A percentile compares a stretch with the other conserved stretches of the same genome.
Evolutionary conservation across 2,329 filamentous ascomycete species (phyloP).

Genomic region (Cordyceps farinosa): DNA sequence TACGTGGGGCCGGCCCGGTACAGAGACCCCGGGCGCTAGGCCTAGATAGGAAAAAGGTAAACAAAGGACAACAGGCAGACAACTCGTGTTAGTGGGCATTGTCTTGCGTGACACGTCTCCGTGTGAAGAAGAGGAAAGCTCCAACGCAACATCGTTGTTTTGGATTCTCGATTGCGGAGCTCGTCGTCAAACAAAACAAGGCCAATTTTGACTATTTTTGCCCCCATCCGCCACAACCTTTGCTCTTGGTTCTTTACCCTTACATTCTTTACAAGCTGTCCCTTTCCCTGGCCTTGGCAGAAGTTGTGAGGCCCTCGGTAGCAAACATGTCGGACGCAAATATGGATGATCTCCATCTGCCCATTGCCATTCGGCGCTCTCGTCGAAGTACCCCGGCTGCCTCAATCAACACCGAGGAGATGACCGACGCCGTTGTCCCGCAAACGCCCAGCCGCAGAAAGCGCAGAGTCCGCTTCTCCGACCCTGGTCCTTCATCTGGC

Average conservation of each 20-base stretch:
- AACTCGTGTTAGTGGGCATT: conserved; percentile 14
- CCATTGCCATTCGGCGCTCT: conserved; percentile 53
- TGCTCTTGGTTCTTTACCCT: not conserved
- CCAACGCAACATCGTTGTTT: conserved; percentile 12
- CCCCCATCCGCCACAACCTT: not conserved
- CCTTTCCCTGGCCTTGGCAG: not conserved
- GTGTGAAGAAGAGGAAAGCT: conserved; percentile 18
- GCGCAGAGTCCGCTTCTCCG: conserved; percentile 57
- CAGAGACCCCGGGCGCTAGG: conserved; percentile 30
- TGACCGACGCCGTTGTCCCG: not conserved
- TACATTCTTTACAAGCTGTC: not conserved
- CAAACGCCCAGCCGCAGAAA: conserved; percentile 34
- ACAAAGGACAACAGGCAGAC: conserved; percentile 32
- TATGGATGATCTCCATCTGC: conserved; percentile 43
- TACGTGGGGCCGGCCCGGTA: conserved; percentile 21
- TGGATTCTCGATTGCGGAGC: conserved; percentile 15
- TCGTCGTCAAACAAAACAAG: not conserved
- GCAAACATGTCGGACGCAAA: conserved; percentile 10
- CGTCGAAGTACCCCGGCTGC: conserved; percentile 42
- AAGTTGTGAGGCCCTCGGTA: not conserved
- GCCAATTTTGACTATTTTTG: not conserved
- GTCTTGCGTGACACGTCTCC: conserved; percentile 15
- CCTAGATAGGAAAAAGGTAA: conserved; percentile 44
- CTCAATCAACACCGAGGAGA: conserved; percentile 28
- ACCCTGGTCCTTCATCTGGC: conserved; percentile 53